Conservation (phyloP, 805 yeast species). For the Candida fluviatilis region DNA sequence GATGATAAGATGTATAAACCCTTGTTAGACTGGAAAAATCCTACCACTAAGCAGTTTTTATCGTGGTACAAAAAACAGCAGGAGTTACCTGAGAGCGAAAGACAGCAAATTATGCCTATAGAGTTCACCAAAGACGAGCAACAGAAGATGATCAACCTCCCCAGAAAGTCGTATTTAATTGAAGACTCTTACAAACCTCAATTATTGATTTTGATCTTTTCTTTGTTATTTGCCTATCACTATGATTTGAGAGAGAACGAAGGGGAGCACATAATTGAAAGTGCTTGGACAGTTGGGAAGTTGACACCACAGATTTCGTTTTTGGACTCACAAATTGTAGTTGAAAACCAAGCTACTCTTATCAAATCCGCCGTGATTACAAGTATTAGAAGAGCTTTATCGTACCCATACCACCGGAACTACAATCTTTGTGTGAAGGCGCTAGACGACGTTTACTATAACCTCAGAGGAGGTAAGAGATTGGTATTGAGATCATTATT, state of each 20-base stretch:
- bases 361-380: constrained; percentile 57
- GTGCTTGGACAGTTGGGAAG: constrained; percentile 93
- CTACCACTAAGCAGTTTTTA: constrained; percentile 39
- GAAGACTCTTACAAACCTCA: constrained; percentile 45
- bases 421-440: constrained; percentile 54
- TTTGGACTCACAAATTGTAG: constrained; percentile 57
- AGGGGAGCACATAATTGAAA: constrained; percentile 72
- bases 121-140: constrained; percentile 60
- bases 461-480: constrained; percentile 66
- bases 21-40: constrained; percentile 51
- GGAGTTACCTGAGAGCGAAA: constrained; percentile 17
- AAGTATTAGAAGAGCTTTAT: constrained; percentile 65
- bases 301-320: constrained; percentile 72
- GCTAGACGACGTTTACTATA: constrained; percentile 71
- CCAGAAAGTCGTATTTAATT: constrained; percentile 56
- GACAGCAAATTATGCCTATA: constrained; percentile 33
- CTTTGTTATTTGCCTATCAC: constrained; percentile 66
- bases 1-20: constrained; percentile 45
- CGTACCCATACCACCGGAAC: constrained; percentile 77
- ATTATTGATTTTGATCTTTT: constrained; percentile 59
- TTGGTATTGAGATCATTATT: constrained; percentile 58
- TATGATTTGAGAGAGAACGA: constrained; percentile 75
- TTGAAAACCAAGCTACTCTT: constrained; percentile 23
- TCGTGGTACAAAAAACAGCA: constrained; percentile 45
- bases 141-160: constrained; percentile 64